Conservation (phyloP, 2,329 filamentous ascomycete species). For the Trichophyton schoenleinii region DNA sequence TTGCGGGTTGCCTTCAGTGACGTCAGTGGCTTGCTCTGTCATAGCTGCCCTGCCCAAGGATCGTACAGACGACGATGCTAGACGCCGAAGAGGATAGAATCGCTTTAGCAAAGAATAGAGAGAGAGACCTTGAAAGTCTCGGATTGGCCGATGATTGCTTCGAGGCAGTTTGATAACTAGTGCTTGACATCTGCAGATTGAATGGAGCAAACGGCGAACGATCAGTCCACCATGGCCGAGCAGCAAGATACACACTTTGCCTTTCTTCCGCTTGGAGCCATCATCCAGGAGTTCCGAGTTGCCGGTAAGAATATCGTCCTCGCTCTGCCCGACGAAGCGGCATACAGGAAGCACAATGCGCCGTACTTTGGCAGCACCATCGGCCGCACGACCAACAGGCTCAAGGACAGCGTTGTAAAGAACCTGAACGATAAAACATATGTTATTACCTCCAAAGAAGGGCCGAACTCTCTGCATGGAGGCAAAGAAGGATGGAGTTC, state of each 20-base stretch:
- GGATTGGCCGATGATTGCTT: too few species aligned
- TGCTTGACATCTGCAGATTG: too few species aligned
- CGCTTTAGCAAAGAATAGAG: too few species aligned
- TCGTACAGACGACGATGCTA: too few species aligned
- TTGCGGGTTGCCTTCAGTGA: too few species aligned
- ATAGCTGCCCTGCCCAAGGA: too few species aligned
- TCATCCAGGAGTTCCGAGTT: slow-evolving; percentile 59
- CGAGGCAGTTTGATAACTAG: too few species aligned
- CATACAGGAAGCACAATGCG: slow-evolving; percentile 62
- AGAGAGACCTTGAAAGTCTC: too few species aligned
- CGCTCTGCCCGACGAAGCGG: slow-evolving; percentile 61
- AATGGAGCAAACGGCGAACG: not conserved
- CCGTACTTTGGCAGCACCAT: slow-evolving; percentile 90
- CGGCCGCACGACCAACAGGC: slow-evolving; percentile 69
- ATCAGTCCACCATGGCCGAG: slow-evolving; percentile 6
- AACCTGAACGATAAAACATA: slow-evolving; percentile 61
- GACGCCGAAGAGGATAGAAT: too few species aligned
- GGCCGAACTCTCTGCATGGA: slow-evolving; percentile 62
- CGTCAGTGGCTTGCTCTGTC: too few species aligned
- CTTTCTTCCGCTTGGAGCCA: slow-evolving; percentile 35
- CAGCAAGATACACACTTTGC: slow-evolving; percentile 28
- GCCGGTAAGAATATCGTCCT: slow-evolving; percentile 77
- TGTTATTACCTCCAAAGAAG: slow-evolving; percentile 61
- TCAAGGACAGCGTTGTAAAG: slow-evolving; percentile 58
- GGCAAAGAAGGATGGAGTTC: slow-evolving; percentile 70